Conservation (phyloP, 2,329 filamentous ascomycete species). For the Aspergillus floridensis region DNA sequence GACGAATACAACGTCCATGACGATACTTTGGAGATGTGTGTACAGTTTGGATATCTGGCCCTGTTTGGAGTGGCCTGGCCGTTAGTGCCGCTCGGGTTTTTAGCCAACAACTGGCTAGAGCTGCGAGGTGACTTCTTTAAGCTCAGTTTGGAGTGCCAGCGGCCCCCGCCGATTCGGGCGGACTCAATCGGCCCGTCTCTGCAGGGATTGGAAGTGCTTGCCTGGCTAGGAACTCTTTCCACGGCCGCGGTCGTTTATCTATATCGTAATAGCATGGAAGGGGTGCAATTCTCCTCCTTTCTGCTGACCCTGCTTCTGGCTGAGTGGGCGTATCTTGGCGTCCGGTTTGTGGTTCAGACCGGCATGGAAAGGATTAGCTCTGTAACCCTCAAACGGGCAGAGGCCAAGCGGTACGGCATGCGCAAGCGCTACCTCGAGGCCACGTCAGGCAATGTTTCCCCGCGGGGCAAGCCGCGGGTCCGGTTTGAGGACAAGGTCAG, state of each 20-base stretch:
- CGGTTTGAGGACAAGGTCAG: constrained; percentile 36
- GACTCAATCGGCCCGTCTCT: constrained; percentile 96
- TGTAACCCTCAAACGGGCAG: constrained; percentile 77
- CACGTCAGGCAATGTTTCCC: constrained; percentile 8
- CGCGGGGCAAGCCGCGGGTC: constrained; percentile 25
- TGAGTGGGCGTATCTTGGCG: constrained; percentile 78
- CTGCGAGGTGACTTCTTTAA: constrained; percentile 91
- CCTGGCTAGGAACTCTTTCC: constrained; percentile 88
- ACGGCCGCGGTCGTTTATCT: constrained; percentile 85
- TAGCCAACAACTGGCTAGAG: constrained; percentile 96
- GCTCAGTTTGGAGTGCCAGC: constrained; percentile 83
- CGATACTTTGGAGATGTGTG: constrained; percentile 90
- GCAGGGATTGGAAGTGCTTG: constrained; percentile 79
- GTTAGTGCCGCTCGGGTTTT: constrained; percentile 80
- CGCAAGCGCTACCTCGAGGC: constrained; percentile 67
- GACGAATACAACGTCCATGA: constrained; percentile 83
- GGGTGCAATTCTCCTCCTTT: constrained; percentile 72
- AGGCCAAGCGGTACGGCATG: constrained; percentile 72
- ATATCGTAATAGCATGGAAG: constrained; percentile 67
- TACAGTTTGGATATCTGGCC: constrained; percentile 85
- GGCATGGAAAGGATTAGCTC: constrained; percentile 76
- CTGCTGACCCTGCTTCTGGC: constrained; percentile 76
- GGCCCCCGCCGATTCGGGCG: constrained; percentile 82
- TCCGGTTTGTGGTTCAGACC: constrained; percentile 67
- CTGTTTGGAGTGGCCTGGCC: constrained; percentile 95